phyloP scores from a whole-genome alignment of 2,329 filamentous ascomycete genomes.

The Aspergillus spinulosporus region DNA sequence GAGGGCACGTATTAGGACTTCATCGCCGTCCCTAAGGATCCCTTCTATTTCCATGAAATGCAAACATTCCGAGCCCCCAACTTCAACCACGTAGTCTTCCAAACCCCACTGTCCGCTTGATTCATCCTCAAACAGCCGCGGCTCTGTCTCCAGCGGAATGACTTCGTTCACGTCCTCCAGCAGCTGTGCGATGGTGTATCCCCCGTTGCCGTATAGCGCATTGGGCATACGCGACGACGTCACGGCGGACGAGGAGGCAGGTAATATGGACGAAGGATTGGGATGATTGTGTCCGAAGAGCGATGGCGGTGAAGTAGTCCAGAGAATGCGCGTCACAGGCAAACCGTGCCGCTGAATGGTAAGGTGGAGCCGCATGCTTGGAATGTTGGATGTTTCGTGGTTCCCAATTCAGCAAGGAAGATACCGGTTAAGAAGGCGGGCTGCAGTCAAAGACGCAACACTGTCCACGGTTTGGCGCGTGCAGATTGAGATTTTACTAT shows the following conservation, averaged over 20 bases:
- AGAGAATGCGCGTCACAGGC: constrained; percentile 70
- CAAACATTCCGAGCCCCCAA: constrained; percentile 81
- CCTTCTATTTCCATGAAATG: constrained; percentile 74
- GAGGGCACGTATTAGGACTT: constrained; percentile 78
- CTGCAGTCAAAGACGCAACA: background rate
- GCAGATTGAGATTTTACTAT: constrained; percentile 1
- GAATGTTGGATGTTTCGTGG: constrained; percentile 14
- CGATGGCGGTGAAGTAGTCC: constrained; percentile 58
- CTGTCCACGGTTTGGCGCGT: background rate
- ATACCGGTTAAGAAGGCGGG: background rate
- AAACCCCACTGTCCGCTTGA: constrained; percentile 68
- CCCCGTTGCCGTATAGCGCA: constrained; percentile 44
- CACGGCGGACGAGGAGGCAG: constrained; percentile 35
- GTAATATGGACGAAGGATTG: constrained; percentile 21
- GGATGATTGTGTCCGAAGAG: constrained; percentile 33
- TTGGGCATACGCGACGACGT: constrained; percentile 38
- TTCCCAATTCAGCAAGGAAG: background rate
- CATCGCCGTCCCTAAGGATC: constrained; percentile 78
- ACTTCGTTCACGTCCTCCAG: constrained; percentile 76
- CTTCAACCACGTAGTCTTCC: constrained; percentile 85
- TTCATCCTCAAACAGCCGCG: constrained; percentile 32
- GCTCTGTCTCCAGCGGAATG: constrained; percentile 73
- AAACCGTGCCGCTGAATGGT: constrained; percentile 71
- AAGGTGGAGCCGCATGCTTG: constrained; percentile 69
- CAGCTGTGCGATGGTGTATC: constrained; percentile 72